Base-by-base conservation (phyloP, 208 protist genomes). In the Trichomonas gallinae region DNA sequence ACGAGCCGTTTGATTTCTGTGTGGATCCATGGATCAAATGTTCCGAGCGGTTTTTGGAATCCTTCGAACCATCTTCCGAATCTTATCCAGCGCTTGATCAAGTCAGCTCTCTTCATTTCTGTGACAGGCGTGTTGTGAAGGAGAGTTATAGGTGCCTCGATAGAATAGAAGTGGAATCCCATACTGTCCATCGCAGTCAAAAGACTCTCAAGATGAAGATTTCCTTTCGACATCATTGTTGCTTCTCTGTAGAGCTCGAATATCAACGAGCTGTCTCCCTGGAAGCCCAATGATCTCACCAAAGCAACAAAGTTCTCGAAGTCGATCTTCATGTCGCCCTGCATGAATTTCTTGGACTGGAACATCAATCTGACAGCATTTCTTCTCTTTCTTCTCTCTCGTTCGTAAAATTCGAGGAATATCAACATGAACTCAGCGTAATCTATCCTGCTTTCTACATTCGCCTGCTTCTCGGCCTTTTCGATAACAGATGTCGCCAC, bases 321-420 rank as follows among this genome's bases (percentile, higher is more conserved):
- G 38, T 58, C 87, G 51, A 93, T 51, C 17, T 44, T 89, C 6
- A n/a, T 51, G 26, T 93, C 31, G 15, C 44, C 44, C 21, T 89
- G n/a, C 17, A 48, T 58, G 6, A 51, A 38, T 26, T 58, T 93
- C 36, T 93, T 93, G 26, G 40, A 48, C 51, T 93, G 44, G 44
- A 93, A 93, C 44, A 93, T 51, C 26, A 93, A 51, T 17, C 87
- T 42, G n/a, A 93, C n/a, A 38, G 87, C 87, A 51, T 93, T 93
- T 51, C 87, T 48, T 6, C 87, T 23, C n/a, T 51, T 93, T 9
- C 11, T 51, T 93, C 87, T 48, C 38, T 93, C 87, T 48, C n/a
- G 48, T 93, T 51, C 40, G 46, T 93, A 93, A 15, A 58, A 93
- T 93, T 34, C 17, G 13, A 40, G 17, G 9, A 93, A 51, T 49